Evolutionary conservation across 202 grass and related monocot genomes (phyloP), one percentile per base, ranked within the genome.

Genomic region (Panicum virgatum): DNA sequence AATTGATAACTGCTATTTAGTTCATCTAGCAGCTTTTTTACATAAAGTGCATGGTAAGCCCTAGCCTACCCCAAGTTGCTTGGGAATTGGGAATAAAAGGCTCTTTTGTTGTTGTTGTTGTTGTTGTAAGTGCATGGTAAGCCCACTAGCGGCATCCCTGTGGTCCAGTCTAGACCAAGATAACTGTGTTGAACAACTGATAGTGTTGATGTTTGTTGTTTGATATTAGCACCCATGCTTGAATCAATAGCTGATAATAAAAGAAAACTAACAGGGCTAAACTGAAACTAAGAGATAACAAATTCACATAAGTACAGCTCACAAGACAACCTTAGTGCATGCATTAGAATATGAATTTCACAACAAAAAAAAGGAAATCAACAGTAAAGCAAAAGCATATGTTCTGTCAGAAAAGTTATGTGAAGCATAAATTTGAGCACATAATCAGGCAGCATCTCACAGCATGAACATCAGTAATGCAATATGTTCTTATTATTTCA

Each of bases 251-350:
- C 25, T 79, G 54, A 51, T 30, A 19, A 60, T 67, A 69, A 30
- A 66, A 36, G 29, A 1, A 58, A 77, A 61, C 44, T 58, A 80
- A 37, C 36, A 75, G 30, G 20, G 47, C 19, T 47, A 66, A 80
- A 57, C 51, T 38, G 1, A 59, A 75, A 66, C n/a, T n/a, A 27
- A 67, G n/a, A 81, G 58, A 40, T 38, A 81, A 75, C 6, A 66
- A 34, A 4, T 34, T 62, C 12, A 68, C 29, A 74, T 29, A 78
- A 47, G 25, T 22, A 62, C 18, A 85, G 23, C 12, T 30, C 34
- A 62, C n/a, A 68, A 81, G 42, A 76, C 4, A 52, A 68, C 50
- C 39, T 52, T 68, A 43, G 62, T 80, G 19, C 7, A 68, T 74
- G 61, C 42, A 61, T 84, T 29, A 20, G 64, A 75, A 51, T 36